Evolutionary conservation across 73 alveolate species (phyloP), one percentile per base, ranked within the genome.

Genomic region (Urostyla sp.): DNA sequence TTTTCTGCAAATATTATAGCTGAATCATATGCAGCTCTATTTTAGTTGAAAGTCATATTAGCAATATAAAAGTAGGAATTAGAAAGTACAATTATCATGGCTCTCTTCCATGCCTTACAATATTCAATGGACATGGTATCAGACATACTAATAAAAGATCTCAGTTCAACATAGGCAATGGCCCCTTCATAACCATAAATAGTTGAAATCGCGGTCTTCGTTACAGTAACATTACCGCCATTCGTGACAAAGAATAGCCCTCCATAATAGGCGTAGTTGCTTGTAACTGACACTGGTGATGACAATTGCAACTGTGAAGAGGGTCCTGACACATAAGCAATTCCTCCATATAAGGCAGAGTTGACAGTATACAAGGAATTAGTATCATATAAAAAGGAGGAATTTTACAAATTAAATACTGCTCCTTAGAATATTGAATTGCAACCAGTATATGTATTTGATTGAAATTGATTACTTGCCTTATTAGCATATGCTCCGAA

Each of bases 261-360:
- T 6, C 83, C 83, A 69, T 69, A 69, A 49, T 31, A 69, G 5
- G 72, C 83, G 6, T 23, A 7, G 49, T 69, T 69, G 15, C 28
- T 49, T 16, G 8, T 2, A 49, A 69, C 60, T 1, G 7, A 1
- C 8, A 3, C 30, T 8, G 83, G 83, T 0, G 23, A 23, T 5
- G 15, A 1, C 20, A 69, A 7, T 13, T 16, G 16, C 1, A 48
- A 7, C 15, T 20, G 30, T 7, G 72, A 5, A 45, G 44, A 28
- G 7, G 67, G 1, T 10, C 48, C 48, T 49, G 40, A 54, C 8
- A 32, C 32, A 48, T 46, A 69, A 10, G 83, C 83, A 2, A 69
- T 37, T 27, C 83, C 83, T 28, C 83, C 83, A 49, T 37, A 69
- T 16, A 69, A 28, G 30, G 83, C 83, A n/a, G 83, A 48, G 23